phyloP scores from a whole-genome alignment of 1,139 yeast species.

The Pichia sp. region DNA sequence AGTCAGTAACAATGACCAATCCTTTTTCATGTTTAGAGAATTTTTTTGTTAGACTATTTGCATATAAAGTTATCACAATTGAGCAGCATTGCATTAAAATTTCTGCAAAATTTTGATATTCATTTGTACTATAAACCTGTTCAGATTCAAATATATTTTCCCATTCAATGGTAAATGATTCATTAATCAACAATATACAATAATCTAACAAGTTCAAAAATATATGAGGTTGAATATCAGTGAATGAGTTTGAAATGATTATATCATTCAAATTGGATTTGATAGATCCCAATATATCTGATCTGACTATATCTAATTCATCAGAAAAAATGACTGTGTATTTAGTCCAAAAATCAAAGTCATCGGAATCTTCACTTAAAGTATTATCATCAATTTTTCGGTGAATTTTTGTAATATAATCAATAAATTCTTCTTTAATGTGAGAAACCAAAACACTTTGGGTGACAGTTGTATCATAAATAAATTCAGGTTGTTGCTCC shows the following conservation, averaged over 20 bases:
- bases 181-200: constrained; percentile 23
- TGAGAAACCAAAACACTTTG: not conserved
- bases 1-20: constrained; percentile 37
- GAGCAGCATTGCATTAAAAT: constrained; percentile 36
- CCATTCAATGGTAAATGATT: constrained; percentile 25
- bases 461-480: not conserved
- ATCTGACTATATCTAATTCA: constrained; percentile 1
- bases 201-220: constrained; percentile 28
- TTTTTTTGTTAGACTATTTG: constrained; percentile 37
- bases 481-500: not conserved
- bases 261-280: constrained; percentile 16
- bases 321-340: not conserved
- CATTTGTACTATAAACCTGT: constrained; percentile 2
- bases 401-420: not conserved
- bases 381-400: not conserved
- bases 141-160: constrained; percentile 8
- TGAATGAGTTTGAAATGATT: not conserved
- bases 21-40: constrained; percentile 42
- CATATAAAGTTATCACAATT: constrained; percentile 39
- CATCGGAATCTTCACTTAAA: not conserved
- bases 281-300: constrained; percentile 19
- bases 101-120: constrained; percentile 17
- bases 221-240: constrained; percentile 20
- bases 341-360: constrained; percentile 1
- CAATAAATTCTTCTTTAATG: not conserved